Conservation (phyloP, 306 rosid species). For the Begonia fuchsioides region DNA sequence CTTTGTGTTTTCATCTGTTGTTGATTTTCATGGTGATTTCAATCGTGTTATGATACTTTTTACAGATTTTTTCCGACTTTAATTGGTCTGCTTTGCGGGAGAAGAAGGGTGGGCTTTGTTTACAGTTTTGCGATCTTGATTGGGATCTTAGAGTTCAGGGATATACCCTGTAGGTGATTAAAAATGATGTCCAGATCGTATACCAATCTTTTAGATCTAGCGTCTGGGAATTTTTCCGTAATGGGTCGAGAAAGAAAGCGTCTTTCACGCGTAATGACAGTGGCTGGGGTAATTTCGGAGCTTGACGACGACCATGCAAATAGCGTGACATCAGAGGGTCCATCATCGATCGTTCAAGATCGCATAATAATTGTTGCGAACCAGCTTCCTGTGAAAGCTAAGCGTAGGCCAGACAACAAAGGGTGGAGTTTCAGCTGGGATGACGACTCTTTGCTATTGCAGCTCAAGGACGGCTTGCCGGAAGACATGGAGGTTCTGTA, state of each 20-base stretch:
- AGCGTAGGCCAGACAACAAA: slow-evolving; percentile 41
- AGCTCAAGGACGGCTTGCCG: slow-evolving; percentile 45
- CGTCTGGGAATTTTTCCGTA: slow-evolving; percentile 40
- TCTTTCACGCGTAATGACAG: slow-evolving; percentile 45
- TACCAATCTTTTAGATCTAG: slow-evolving; percentile 48
- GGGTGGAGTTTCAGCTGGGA: slow-evolving; percentile 60
- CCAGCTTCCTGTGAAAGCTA: slow-evolving; percentile 45
- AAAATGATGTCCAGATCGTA: slow-evolving; percentile 54
- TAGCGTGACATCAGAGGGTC: slow-evolving; percentile 46
- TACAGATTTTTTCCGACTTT: slow-evolving; percentile 24
- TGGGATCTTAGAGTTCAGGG: slow-evolving; percentile 10
- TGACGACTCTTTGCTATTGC: slow-evolving; percentile 40
- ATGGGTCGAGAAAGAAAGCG: slow-evolving; percentile 42
- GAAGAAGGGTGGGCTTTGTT: slow-evolving; percentile 6
- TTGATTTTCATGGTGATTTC: too few relatives aligned
- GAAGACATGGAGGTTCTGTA: slow-evolving; percentile 57
- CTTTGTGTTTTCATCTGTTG: slow-evolving; percentile 2
- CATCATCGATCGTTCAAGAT: slow-evolving; percentile 33
- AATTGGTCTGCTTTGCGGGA: slow-evolving; percentile 10
- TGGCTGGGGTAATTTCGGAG: slow-evolving; percentile 44
- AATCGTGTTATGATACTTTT: slow-evolving; percentile 5
- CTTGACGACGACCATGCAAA: slow-evolving; percentile 47
- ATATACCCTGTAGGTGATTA: slow-evolving; percentile 4
- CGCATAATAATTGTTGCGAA: slow-evolving; percentile 44
- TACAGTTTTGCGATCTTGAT: slow-evolving; percentile 17